Percentiles rank a stretch among this genome's conserved stretches.
Evolutionary conservation across 768 basidiomycete species (phyloP).

Genomic region (Gloeostereum incarnatum): DNA sequence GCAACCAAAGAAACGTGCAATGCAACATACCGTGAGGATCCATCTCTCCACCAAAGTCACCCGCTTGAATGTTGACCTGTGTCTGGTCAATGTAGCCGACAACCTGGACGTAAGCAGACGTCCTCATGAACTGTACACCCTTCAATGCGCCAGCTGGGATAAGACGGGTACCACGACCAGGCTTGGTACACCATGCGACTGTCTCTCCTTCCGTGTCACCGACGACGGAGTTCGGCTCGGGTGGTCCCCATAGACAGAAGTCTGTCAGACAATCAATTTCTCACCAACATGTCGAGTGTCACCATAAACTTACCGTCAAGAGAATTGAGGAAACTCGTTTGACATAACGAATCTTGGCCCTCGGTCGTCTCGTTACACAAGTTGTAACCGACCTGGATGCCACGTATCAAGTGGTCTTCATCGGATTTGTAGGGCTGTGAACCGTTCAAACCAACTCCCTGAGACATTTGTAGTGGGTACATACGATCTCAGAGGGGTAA

Average conservation of each 20-base stretch:
- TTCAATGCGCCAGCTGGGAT: conserved; percentile 48
- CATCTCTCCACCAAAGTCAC: conserved; percentile 62
- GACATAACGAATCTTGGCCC: conserved; percentile 35
- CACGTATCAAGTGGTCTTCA: conserved; percentile 24
- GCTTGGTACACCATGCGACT: conserved; percentile 65
- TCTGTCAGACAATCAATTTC: conserved; percentile 21
- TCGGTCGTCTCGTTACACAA: conserved; percentile 42
- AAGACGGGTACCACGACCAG: conserved; percentile 51
- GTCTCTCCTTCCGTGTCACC: conserved; percentile 51
- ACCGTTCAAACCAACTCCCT: no score
- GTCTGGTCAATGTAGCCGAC: conserved; percentile 52
- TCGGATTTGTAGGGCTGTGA: conserved; percentile 39
- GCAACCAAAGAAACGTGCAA: conserved; percentile 8
- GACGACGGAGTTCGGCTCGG: conserved; percentile 33
- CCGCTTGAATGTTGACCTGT: conserved; percentile 31
- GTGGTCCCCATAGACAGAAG: conserved; percentile 51
- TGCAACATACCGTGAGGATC: conserved; percentile 52
- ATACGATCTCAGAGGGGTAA: conserved; percentile 34
- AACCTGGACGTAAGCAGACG: conserved; percentile 44
- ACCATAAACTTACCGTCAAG: neutral
- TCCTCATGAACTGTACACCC: conserved; percentile 48
- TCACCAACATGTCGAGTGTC: neutral
- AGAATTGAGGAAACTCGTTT: conserved; percentile 12
- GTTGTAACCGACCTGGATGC: conserved; percentile 41
- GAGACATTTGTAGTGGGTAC: conserved; percentile 6